phyloP scores from a whole-genome alignment of 805 yeast species.

The Saturnispora bothae region DNA sequence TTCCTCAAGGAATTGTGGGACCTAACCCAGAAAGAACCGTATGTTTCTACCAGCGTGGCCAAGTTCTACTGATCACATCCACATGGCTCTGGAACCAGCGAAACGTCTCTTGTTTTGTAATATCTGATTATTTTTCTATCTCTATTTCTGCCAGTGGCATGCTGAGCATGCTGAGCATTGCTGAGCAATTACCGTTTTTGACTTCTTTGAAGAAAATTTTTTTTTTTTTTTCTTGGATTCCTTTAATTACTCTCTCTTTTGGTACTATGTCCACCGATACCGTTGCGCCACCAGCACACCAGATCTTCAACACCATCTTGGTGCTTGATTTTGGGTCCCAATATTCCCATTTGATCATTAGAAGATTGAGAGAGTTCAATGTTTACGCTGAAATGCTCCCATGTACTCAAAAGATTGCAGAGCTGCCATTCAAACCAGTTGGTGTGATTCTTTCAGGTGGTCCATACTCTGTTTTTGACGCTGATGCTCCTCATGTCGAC shows the following conservation, averaged over 20 bases:
- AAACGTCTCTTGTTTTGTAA: no score
- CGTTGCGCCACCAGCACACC: constrained; percentile 54
- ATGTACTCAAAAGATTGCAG: constrained; percentile 94
- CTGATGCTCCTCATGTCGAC: constrained; percentile 96
- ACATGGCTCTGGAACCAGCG: no score
- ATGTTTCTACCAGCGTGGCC: not conserved
- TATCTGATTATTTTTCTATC: no score
- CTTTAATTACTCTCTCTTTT: no score
- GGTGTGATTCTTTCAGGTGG: constrained; percentile 96
- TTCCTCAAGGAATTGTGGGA: constrained; percentile 29
- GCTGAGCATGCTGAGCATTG: no score
- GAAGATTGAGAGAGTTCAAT: constrained; percentile 95
- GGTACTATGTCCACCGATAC: constrained; percentile 16
- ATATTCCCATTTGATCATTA: constrained; percentile 91
- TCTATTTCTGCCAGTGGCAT: no score
- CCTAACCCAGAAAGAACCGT: constrained; percentile 38
- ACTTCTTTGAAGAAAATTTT: no score
- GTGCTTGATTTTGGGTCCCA: constrained; percentile 98
- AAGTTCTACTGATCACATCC: no score
- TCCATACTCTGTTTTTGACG: constrained; percentile 94
- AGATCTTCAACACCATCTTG: constrained; percentile 90
- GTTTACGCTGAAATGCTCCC: constrained; percentile 99
- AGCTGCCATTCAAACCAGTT: constrained; percentile 87
- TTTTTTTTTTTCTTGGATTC: no score
- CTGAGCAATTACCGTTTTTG: no score